phyloP scores from a whole-genome alignment of 164 flowering plant genomes.

The Hamamelis virginiana region DNA sequence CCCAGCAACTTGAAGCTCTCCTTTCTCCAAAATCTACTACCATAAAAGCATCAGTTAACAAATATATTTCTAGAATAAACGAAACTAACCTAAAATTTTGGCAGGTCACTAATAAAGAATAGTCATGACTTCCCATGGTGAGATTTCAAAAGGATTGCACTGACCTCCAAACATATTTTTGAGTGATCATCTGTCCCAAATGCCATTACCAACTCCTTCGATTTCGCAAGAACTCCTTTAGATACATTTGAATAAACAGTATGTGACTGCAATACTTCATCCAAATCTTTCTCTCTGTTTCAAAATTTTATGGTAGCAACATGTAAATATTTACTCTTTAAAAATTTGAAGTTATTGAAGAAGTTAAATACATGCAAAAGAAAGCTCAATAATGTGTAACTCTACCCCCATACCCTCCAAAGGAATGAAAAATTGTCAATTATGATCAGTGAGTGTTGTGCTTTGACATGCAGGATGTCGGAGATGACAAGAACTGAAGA shows the following conservation, averaged over 20 bases:
- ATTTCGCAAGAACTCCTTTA: conserved; percentile 89
- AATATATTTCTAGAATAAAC: neutral
- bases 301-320: conserved; percentile 9
- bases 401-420: neutral
- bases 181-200: conserved; percentile 84
- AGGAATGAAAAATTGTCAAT: neutral
- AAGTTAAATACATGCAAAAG: neutral
- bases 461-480: no score
- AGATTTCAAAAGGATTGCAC: neutral
- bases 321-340: neutral
- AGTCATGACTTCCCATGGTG: neutral
- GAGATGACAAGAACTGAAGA: no score
- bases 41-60: neutral
- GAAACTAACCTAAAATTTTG: neutral
- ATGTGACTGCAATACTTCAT: conserved; percentile 95
- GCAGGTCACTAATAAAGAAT: no score
- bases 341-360: neutral
- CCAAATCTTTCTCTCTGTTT: conserved; percentile 88
- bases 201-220: conserved; percentile 64
- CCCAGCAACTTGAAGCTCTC: conserved; percentile 98
- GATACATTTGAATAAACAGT: conserved; percentile 94
- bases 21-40: conserved; percentile 84
- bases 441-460: no score
- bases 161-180: conserved; percentile 84
- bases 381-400: neutral